Percentiles rank a stretch among this genome's conserved stretches.
Evolutionary conservation across 1,284 basidiomycete genomes (phyloP).

Genomic region (Ustilago loliicola): DNA sequence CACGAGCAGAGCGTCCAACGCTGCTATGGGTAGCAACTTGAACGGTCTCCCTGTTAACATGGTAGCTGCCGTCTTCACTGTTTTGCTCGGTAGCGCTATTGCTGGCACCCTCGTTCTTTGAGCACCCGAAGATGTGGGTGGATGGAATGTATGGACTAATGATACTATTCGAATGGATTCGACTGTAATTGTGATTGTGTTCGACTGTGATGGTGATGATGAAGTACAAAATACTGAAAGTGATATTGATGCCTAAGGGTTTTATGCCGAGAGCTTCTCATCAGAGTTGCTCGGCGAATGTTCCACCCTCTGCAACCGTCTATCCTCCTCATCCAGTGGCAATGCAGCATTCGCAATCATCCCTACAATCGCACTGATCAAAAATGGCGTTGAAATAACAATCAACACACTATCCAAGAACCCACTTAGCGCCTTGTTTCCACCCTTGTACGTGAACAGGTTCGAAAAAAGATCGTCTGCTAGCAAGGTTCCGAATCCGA

Average conservation of each 20-base stretch:
- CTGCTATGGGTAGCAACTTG: background rate
- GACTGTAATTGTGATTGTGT: background rate
- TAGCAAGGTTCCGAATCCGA: slow-evolving; percentile 79
- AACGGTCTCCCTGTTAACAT: slow-evolving; percentile 17
- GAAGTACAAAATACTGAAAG: background rate
- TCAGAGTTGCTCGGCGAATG: slow-evolving; percentile 15
- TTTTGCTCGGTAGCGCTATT: slow-evolving; percentile 25
- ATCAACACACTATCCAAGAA: slow-evolving; percentile 84
- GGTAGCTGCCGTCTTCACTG: slow-evolving; percentile 14
- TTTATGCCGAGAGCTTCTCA: slow-evolving; percentile 35
- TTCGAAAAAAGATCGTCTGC: slow-evolving; percentile 69
- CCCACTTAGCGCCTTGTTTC: slow-evolving; percentile 77
- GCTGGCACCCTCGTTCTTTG: slow-evolving; percentile 33
- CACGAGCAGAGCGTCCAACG: slow-evolving; percentile 6
- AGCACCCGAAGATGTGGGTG: background rate
- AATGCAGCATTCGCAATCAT: slow-evolving; percentile 58
- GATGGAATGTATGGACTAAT: background rate
- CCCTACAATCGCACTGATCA: slow-evolving; percentile 76
- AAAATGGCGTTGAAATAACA: slow-evolving; percentile 75
- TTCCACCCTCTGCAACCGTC: slow-evolving; percentile 13
- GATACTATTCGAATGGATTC: background rate
- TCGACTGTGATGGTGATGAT: background rate
- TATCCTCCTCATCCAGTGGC: slow-evolving; percentile 60
- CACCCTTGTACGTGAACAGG: slow-evolving; percentile 72
- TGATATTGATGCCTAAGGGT: background rate